Evolutionary conservation across 2,329 filamentous ascomycete species (phyloP).

Genomic region (Aspergillus nomiae): DNA sequence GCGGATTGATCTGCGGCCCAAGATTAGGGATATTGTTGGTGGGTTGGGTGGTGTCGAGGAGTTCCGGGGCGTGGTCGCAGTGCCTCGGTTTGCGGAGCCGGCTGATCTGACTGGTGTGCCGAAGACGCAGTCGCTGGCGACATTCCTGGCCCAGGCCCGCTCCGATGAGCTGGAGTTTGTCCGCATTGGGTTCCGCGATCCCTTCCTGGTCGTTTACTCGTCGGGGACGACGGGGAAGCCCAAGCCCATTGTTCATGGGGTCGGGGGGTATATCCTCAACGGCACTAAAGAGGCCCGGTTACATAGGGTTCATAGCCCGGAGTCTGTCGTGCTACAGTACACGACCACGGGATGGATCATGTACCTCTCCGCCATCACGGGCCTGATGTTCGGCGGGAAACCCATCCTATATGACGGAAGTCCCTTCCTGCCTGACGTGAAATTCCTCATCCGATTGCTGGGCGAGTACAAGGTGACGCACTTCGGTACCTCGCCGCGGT

Average conservation of each 20-base stretch:
- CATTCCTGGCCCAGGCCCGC: conserved; percentile 39
- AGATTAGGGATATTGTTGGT: conserved; percentile 67
- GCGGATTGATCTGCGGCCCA: conserved; percentile 68
- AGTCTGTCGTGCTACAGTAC: conserved; percentile 57
- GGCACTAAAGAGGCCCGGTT: conserved; percentile 62
- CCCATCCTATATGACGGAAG: conserved; percentile 80
- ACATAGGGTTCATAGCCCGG: conserved; percentile 50
- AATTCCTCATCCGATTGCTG: conserved; percentile 64
- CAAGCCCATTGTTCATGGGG: conserved; percentile 81
- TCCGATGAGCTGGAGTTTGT: conserved; percentile 55
- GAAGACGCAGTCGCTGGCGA: conserved; percentile 41
- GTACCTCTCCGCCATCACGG: conserved; percentile 67
- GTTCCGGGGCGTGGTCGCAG: conserved; percentile 66
- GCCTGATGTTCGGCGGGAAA: conserved; percentile 62
- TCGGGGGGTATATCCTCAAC: conserved; percentile 41
- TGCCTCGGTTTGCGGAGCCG: conserved; percentile 64
- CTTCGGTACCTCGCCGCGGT: conserved; percentile 75
- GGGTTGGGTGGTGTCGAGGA: conserved; percentile 63
- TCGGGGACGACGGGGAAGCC: conserved; percentile 81
- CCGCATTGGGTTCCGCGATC: conserved; percentile 69
- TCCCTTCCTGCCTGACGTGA: conserved; percentile 71
- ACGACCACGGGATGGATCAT: conserved; percentile 86
- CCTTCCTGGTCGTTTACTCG: conserved; percentile 75
- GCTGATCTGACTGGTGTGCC: conserved; percentile 61
- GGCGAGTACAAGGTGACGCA: conserved; percentile 68